Base-by-base conservation (phyloP, 2,329 filamentous ascomycete genomes). In the Aspergillus ibericus region DNA sequence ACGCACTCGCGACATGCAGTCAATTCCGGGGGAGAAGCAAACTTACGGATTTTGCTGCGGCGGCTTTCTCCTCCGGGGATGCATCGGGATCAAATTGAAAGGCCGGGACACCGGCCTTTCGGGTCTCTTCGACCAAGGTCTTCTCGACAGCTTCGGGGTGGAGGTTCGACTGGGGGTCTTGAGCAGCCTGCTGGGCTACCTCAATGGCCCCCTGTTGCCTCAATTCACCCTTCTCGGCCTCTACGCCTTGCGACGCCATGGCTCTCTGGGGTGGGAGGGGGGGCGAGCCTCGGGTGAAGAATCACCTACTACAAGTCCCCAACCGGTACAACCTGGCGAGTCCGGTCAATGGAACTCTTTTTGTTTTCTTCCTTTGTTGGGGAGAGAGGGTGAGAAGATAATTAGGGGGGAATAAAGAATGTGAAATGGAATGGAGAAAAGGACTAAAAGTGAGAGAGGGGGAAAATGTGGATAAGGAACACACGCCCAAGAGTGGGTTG, bases 21-120 rank as follows among this genome's bases (percentile, higher is more conserved):
- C 25, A 36, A 16, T 18, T 10, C 29, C 20, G n/a, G n/a, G 18
- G 22, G 42, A 12, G 38, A 12, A 12, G 27, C 5, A 29, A 29
- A 82, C 88, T 69, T 82, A 96, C 92, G 71, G 88, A 85, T 82
- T 84, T 82, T 20, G 89, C 88, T 72, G 93, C 90, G 32, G 88
- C 88, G 61, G 85, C 88, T 81, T 99, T 99, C 75, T 96, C 83
- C 73, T 92, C 91, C 0, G 89, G 83, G 44, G 83, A 88, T 42
- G 92, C 93, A 80, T 96, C 79, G 0, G 95, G 92, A 72, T 99
- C 85, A 78, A 98, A 99, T 62, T 88, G 85, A 73, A 90, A 95
- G 63, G 92, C 93, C 29, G 88, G 80, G 22, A 89, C 85, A 42
- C 95, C 95, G 12, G 89, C 91, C 68, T 89, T 88, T 70, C 83